Conservation (phyloP, 371 early-diverging fungal species). For the Apophysomyces variabilis region DNA sequence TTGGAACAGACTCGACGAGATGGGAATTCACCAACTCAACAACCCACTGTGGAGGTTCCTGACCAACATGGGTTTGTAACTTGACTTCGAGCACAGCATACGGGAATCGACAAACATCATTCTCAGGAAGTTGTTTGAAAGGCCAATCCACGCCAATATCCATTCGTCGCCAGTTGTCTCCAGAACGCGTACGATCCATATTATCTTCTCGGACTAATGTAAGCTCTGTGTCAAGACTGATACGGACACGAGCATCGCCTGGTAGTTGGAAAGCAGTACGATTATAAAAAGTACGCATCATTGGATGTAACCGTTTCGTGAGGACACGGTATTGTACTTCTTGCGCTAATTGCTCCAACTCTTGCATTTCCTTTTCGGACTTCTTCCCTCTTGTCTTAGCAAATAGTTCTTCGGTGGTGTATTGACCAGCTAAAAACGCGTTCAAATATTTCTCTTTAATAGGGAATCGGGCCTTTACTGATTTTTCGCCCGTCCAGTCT, state of each 20-base stretch:
- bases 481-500: conserved; percentile 97
- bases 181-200: conserved; percentile 66
- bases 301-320: conserved; percentile 84
- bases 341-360: conserved; percentile 78
- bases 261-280: conserved; percentile 99
- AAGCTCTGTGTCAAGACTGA: conserved; percentile 98
- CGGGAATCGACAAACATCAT: conserved; percentile 94
- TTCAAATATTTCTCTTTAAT: conserved; percentile 96
- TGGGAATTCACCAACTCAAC: conserved; percentile 88
- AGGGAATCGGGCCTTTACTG: conserved; percentile 95
- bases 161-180: conserved; percentile 94
- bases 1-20: conserved; percentile 97
- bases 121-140: conserved; percentile 86
- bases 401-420: conserved; percentile 81
- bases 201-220: conserved; percentile 98
- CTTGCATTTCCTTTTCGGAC: conserved; percentile 82
- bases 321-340: conserved; percentile 86
- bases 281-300: conserved; percentile 97
- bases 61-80: conserved; percentile 93
- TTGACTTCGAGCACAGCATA: conserved; percentile 99
- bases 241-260: conserved; percentile 97
- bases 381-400: conserved; percentile 85
- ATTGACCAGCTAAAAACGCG: conserved; percentile 82
- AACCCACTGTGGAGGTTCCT: conserved; percentile 97
- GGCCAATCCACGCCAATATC: conserved; percentile 95